Base-by-base conservation (phyloP, 768 basidiomycete genomes). In the Termitomyces heimii region DNA sequence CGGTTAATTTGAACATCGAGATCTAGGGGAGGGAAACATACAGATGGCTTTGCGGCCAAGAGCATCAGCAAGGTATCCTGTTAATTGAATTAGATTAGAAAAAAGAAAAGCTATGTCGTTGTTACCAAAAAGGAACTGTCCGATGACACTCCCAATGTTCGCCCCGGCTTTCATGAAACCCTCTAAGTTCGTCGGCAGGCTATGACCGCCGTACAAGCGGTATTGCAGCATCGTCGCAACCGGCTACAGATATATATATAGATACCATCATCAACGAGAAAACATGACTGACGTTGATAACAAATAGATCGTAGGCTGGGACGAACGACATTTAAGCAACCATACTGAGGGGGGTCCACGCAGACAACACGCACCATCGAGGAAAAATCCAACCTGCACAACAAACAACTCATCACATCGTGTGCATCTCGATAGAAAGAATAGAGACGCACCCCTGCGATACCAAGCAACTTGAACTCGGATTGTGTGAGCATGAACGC, bases 121-220 rank as follows among this genome's bases (percentile, higher is more conserved):
- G 37, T 10, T 63, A 81, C 84, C 85, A 57, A 86, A 87, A 1
- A 64, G 64, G 61, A 87, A 82, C 70, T 87, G 86, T 49, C 84
- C 86, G 53, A 88, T 81, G 60, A 89, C 86, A 59, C 82, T 82
- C 1, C 85, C 86, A 44, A 89, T 88, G 68, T 88, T 88, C 3
- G 87, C 85, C 4, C 76, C 70, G 4, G 86, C 85, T 63, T 88
- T 76, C 64, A 88, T 59, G 54, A 87, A 75, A 20, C 86, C 86
- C 66, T 85, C 73, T 6, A 85, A 74, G 54, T 79, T 76, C 0
- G 74, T 55, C 0, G 86, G 86, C 14, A 87, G 77, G 26, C 67
- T 62, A 0, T 65, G 55, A 3, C 83, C 83, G 45, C 70, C 76
- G 63, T 85, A 88, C 18, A 86, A 73, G 31, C 84, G 77, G 61